Evolutionary conservation across 2,329 filamentous ascomycete genomes (phyloP), one percentile per base, ranked within the genome.

Genomic region (Monosporascus sp.): DNA sequence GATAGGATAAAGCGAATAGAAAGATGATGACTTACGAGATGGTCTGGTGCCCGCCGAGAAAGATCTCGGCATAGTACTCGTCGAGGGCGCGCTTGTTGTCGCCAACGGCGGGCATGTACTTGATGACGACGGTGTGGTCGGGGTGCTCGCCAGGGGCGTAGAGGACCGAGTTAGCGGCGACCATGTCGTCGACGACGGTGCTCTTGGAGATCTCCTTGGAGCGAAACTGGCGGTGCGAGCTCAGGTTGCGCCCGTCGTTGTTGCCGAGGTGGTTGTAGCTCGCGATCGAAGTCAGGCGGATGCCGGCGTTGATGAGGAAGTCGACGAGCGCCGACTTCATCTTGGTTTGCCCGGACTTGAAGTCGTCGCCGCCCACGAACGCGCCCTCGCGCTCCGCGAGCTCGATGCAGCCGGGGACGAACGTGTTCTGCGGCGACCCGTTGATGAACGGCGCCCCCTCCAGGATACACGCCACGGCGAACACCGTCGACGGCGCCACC

Each of bases 191-290:
- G 52, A 99, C 94, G 14, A 99, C 94, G 70, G 97, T 99, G 66
- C 90, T 96, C 82, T 99, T 99, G 75, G 90, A 96, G 63, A 99
- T 99, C 77, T 99, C 94, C 84, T 99, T 99, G 75, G 91, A 96
- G 65, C 94, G 92, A 85, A 99, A 99, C 76, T 97, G 94, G 79
- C 88, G 90, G 73, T 97, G 92, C 44, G 92, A 96, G 77, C 89
- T 96, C 65, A 99, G 75, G 79, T 99, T 99, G 85, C 92, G 97
- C 78, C 94, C 94, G 70, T 99, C 93, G 70, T 99, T 99, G 84
- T 99, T 99, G 68, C 94, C 94, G 52, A 99, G 86, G 72, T 99
- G 94, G 79, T 99, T 99, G 85, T 99, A 99, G 75, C 89, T 95
- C 60, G 94, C 90, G 75, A 99, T 97, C 41, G 92, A 96, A 55